Conservation (phyloP, 1,284 basidiomycete species). For the Malassezia slooffiae region DNA sequence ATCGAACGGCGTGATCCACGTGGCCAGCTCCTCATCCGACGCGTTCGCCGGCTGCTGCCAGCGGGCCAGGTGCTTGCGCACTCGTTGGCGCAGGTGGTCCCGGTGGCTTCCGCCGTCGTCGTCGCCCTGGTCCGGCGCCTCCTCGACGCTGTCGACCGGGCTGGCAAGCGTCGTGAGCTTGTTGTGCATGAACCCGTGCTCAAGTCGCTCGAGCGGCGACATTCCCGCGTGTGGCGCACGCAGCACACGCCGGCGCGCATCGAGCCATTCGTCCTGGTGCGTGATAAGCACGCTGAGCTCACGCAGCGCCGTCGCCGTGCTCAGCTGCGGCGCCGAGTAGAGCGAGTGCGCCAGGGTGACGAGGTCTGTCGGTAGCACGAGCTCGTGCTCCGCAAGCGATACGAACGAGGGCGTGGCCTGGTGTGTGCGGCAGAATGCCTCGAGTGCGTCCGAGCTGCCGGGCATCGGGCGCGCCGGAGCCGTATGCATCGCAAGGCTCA, state of each 20-base stretch:
- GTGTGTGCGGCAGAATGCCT: background rate
- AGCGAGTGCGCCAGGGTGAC: conserved; percentile 14
- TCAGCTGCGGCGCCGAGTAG: conserved; percentile 14
- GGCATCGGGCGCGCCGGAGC: background rate
- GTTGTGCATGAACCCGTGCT: conserved; percentile 4
- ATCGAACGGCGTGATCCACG: conserved; percentile 14
- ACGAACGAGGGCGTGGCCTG: background rate
- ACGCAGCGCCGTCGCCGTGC: conserved; percentile 13
- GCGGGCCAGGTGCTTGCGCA: conserved; percentile 8
- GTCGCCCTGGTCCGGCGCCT: background rate
- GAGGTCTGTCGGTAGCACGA: conserved; percentile 11
- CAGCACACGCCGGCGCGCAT: conserved; percentile 4
- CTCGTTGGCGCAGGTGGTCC: conserved; percentile 10
- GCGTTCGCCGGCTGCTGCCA: conserved; percentile 3
- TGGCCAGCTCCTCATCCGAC: conserved; percentile 9
- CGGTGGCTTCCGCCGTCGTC: conserved; percentile 1
- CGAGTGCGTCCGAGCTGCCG: background rate
- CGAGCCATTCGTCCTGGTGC: conserved; percentile 12
- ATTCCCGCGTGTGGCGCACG: too few relatives aligned
- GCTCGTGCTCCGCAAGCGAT: conserved; percentile 5
- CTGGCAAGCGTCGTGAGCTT: conserved; percentile 2
- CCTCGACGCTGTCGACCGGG: background rate
- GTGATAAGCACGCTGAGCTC: conserved; percentile 13
- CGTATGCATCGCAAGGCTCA: conserved; percentile 5
- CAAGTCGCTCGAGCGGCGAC: background rate